Conservation (phyloP, 2,329 filamentous ascomycete genomes). For the Alternaria incomplexa region DNA sequence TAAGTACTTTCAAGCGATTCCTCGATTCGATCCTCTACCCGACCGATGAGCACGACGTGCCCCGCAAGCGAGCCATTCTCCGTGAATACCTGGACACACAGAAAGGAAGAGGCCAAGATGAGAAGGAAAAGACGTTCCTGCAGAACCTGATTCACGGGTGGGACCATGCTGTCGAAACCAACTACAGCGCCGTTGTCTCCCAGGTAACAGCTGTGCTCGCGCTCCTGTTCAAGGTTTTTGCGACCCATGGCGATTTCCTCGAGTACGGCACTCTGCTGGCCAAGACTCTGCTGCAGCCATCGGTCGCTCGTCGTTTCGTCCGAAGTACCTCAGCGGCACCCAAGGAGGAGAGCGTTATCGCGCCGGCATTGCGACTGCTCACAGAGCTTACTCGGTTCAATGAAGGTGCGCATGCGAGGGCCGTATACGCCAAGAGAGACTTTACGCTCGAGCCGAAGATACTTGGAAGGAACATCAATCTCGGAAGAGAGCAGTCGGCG, state of each 20-base stretch:
- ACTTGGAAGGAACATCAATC: conserved; percentile 78
- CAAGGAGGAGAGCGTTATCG: conserved; percentile 85
- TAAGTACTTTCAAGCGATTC: conserved; percentile 73
- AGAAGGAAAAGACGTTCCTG: conserved; percentile 70
- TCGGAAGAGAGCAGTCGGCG: conserved; percentile 61
- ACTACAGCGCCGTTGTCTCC: conserved; percentile 81
- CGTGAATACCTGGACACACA: conserved; percentile 71
- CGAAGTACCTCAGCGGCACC: conserved; percentile 80
- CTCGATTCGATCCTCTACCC: conserved; percentile 68
- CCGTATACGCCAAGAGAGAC: conserved; percentile 78
- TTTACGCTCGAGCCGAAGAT: conserved; percentile 74
- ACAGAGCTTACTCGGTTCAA: conserved; percentile 87
- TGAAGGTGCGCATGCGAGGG: conserved; percentile 78
- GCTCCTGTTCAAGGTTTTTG: conserved; percentile 79
- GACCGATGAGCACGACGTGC: conserved; percentile 56
- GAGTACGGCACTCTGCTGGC: conserved; percentile 79
- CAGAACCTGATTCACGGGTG: conserved; percentile 85
- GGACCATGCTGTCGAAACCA: conserved; percentile 79
- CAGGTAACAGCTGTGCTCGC: conserved; percentile 81
- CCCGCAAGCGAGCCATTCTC: conserved; percentile 64
- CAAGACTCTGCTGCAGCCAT: conserved; percentile 79
- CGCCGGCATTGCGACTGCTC: conserved; percentile 83
- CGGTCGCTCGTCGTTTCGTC: conserved; percentile 80
- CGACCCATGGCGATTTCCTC: conserved; percentile 74
- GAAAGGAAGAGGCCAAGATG: conserved; percentile 56